phyloP scores from a whole-genome alignment of 1,139 yeast genomes.

The Saccharomyces hybrid region DNA sequence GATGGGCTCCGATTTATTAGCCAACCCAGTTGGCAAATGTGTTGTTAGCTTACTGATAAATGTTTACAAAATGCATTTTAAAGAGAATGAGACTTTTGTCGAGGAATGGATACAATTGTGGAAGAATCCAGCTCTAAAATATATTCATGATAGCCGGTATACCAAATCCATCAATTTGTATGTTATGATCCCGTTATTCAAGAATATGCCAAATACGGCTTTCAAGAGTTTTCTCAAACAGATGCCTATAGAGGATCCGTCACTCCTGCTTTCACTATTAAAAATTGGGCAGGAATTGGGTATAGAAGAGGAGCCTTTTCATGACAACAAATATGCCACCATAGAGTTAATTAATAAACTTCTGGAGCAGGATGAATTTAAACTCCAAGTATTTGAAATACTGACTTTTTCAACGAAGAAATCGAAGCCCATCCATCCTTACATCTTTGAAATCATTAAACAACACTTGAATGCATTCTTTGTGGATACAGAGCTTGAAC shows the following conservation, averaged over 20 bases:
- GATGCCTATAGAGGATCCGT: constrained; percentile 31
- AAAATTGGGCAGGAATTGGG: constrained; percentile 59
- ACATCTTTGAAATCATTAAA: constrained; percentile 39
- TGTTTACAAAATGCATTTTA: constrained; percentile 27
- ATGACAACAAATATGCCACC: constrained; percentile 35
- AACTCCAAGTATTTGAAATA: constrained; percentile 54
- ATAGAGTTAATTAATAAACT: constrained; percentile 35
- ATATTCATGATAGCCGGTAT: constrained; percentile 29
- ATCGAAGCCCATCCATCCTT: constrained; percentile 45
- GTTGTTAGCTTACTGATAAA: constrained; percentile 41
- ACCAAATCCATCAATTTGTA: constrained; percentile 50
- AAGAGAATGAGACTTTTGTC: constrained; percentile 16
- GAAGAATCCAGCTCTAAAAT: constrained; percentile 37
- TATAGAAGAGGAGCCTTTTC: constrained; percentile 46
- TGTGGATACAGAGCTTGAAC: constrained; percentile 57
- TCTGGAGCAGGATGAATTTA: constrained; percentile 41
- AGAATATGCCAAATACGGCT: constrained; percentile 38
- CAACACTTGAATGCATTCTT: constrained; percentile 44
- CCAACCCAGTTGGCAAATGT: constrained; percentile 62
- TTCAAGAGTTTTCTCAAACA: constrained; percentile 37
- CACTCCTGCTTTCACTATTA: constrained; percentile 47
- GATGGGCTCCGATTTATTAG: constrained; percentile 53
- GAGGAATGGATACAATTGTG: constrained; percentile 49
- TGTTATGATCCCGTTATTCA: constrained; percentile 56
- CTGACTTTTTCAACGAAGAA: constrained; percentile 56